phyloP scores from a whole-genome alignment of 2,329 filamentous ascomycete species.

The Chrysoporthe austroafricana region DNA sequence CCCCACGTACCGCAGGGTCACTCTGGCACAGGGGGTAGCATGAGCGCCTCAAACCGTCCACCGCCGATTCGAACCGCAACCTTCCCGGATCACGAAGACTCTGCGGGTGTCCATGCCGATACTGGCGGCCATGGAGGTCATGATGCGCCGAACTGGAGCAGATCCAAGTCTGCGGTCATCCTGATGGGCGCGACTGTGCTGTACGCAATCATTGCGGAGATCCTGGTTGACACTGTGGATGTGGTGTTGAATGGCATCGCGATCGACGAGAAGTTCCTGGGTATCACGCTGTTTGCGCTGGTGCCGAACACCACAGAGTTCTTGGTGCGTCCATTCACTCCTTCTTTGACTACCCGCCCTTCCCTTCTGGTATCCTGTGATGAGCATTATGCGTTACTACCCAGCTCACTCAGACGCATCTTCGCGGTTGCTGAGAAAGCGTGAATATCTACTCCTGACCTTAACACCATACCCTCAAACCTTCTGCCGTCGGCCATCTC shows the following conservation, averaged over 20 bases:
- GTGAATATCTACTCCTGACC: slow-evolving; percentile 28
- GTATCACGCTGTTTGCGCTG: slow-evolving; percentile 93
- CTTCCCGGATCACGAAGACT: slow-evolving; percentile 52
- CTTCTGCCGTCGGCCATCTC: neutral
- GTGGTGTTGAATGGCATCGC: slow-evolving; percentile 89
- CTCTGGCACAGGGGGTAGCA: slow-evolving; percentile 23
- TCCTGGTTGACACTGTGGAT: slow-evolving; percentile 94
- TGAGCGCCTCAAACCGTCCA: slow-evolving; percentile 32
- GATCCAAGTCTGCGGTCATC: slow-evolving; percentile 86
- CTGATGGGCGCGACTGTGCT: slow-evolving; percentile 85
- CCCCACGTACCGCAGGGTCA: slow-evolving; percentile 29
- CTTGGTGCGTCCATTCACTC: slow-evolving; percentile 61
- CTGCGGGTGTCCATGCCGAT: slow-evolving; percentile 32
- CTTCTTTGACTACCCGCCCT: neutral
- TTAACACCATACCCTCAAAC: slow-evolving; percentile 9
- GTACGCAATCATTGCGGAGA: slow-evolving; percentile 97
- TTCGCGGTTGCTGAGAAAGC: slow-evolving; percentile 16
- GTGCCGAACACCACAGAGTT: slow-evolving; percentile 99
- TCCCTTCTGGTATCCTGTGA: slow-evolving; percentile 9
- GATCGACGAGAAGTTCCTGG: slow-evolving; percentile 96
- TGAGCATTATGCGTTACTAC: slow-evolving; percentile 30
- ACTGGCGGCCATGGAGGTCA: slow-evolving; percentile 69
- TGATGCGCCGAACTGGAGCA: slow-evolving; percentile 98
- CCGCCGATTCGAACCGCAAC: slow-evolving; percentile 42
- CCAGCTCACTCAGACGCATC: slow-evolving; percentile 28